Conservation (phyloP, 331 rosid genomes). For the Quercus phellos region DNA sequence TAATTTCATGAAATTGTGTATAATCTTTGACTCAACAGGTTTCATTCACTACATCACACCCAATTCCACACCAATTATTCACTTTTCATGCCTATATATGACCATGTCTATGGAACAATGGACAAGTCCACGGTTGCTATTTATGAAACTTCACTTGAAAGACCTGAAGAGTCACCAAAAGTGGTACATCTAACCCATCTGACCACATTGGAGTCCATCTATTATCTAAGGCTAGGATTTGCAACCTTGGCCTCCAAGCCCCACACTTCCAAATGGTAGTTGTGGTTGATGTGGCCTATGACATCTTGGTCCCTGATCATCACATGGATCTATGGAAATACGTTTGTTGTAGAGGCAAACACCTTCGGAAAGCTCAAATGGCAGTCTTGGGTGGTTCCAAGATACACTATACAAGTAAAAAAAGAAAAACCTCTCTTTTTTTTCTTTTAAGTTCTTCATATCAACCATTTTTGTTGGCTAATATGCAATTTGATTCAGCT, state of each 20-base stretch:
- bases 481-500: not conserved
- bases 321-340: conserved; percentile 36
- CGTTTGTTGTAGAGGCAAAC: conserved; percentile 34
- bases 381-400: conserved; percentile 55
- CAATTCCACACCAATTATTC: too few species aligned
- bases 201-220: conserved; percentile 60
- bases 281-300: conserved; percentile 60
- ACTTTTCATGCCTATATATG: conserved; percentile 38
- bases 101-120: conserved; percentile 11
- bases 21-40: conserved; percentile 23
- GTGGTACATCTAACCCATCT: conserved; percentile 38
- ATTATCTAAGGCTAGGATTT: conserved; percentile 49
- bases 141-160: too few species aligned
- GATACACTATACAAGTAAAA: conserved; percentile 26
- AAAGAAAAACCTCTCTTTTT: not conserved
- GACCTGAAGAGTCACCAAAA: too few species aligned
- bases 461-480: not conserved
- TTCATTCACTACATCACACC: conserved; percentile 82
- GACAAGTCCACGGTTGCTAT: too few species aligned
- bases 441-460: not conserved
- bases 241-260: conserved; percentile 65
- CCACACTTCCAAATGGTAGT: conserved; percentile 41
- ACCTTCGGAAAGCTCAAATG: conserved; percentile 25
- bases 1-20: not conserved
- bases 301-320: conserved; percentile 43